phyloP scores from a whole-genome alignment of 1,284 basidiomycete species.

The Ceratobasidium sp. region DNA sequence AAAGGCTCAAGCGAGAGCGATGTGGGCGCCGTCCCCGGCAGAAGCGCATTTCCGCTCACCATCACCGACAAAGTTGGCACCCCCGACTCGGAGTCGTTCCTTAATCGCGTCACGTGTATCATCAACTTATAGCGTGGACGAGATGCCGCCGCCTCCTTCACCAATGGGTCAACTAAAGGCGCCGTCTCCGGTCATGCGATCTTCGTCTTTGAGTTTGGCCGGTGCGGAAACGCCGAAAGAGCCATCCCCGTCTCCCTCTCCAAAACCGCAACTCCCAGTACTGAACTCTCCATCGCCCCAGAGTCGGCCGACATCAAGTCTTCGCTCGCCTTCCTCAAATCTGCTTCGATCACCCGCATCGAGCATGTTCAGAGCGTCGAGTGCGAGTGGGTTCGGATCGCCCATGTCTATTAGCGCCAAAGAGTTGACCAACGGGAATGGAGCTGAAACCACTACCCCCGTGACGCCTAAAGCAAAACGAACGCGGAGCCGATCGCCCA shows the following conservation, averaged over 20 bases:
- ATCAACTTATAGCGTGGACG: neutral
- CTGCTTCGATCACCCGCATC: conserved; percentile 19
- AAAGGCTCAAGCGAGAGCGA: conserved; percentile 11
- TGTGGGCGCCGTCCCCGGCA: conserved; percentile 31
- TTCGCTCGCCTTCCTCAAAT: conserved; percentile 35
- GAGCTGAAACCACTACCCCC: neutral
- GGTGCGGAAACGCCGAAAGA: too few relatives aligned
- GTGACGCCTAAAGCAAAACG: conserved; percentile 23
- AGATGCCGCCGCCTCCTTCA: neutral
- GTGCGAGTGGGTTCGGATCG: conserved; percentile 19
- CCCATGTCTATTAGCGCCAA: neutral
- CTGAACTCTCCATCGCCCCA: conserved; percentile 14
- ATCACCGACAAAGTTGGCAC: neutral
- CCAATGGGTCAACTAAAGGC: neutral
- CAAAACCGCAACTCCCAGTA: too few relatives aligned
- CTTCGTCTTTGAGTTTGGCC: neutral
- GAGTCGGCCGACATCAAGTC: conserved; percentile 9
- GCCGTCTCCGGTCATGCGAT: neutral
- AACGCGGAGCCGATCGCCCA: neutral
- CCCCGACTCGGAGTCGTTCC: neutral
- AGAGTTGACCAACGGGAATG: neutral
- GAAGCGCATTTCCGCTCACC: conserved; percentile 26
- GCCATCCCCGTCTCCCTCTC: too few relatives aligned
- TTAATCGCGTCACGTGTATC: neutral
- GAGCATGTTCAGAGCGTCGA: conserved; percentile 28